Base-by-base conservation (phyloP, 768 basidiomycete species). In the Termitomyces bulborhizus region DNA sequence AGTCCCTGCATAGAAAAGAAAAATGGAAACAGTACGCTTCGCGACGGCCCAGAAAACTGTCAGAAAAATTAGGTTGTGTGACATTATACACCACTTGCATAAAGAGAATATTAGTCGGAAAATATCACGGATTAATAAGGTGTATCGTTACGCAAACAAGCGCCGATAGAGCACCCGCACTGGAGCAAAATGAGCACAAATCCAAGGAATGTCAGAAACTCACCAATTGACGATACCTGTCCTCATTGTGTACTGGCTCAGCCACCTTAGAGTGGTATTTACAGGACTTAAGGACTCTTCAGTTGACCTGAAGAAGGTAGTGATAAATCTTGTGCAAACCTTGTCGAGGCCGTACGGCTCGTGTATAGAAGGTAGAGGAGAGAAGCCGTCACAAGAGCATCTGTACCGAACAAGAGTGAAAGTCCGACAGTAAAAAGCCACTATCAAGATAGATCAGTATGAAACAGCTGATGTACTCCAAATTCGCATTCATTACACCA, bases 171-270 rank as follows among this genome's bases (percentile, higher is more conserved):
- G 57, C 53, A 21, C 57, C 57, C n/a, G 46, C 50, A 21, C 57
- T 55, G 4, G 9, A 16, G 37, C 13, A 18, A 48, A 8, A 24
- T 52, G 4, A 52, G 21, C 15, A 40, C 27, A 13, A 6, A 9
- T 21, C 6, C 27, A 32, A 32, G 9, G 7, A 31, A n/a, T 6
- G 13, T 3, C 21, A 15, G 1, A 12, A 21, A 37, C 53, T n/a
- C 16, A 55, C 57, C 40, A 55, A 12, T 58, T 50, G n/a, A 58
- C 40, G 6, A 58, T 40, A 3, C 57, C 57, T 36, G 53, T 58
- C 13, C 18, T 54, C 27, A 58, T 26, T 9, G 53, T 55, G 40
- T 55, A 51, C 37, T 55, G 57, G 5, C 43, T 39, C 11, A 58
- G 34, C 31, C 47, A 45, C 4, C 21, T 41, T 0, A 58, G 42